Evolutionary conservation across 208 protist genomes (phyloP), one percentile per base, ranked within the genome.

Genomic region (Blastocrithidia nonstop): DNA sequence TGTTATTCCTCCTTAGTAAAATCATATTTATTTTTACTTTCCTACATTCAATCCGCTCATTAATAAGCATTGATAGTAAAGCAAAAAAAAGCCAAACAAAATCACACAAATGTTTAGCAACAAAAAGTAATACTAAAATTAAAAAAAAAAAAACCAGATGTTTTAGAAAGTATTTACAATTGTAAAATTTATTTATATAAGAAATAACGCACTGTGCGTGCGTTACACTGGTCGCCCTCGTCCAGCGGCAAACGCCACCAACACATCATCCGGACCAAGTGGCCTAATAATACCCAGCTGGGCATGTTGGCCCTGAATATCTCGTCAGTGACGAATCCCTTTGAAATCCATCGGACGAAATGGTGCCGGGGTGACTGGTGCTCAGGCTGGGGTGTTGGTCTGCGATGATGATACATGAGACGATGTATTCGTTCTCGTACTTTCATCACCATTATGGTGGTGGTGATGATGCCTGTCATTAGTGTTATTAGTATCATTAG

Each of bases 291-390:
- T 72, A 26, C 69, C 80, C 1, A 79, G 56, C 13, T 55, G 48
- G 4, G 50, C 17, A 24, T 54, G 41, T 19, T 57, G 36, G 16
- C 52, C 70, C 31, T 66, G 67, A 4, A 77, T 64, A 11, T 84
- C 70, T 27, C 66, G 61, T 72, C 75, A 89, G 59, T 83, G 75
- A 21, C 72, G 57, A 27, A 81, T 78, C 21, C 74, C 80, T 19
- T 71, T 71, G 57, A 88, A 84, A 47, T 84, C 74, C 61, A 74
- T 71, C 20, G 71, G 73, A 6, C 57, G 61, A 43, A 81, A 54
- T 16, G 68, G 51, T 5, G 60, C 61, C 0, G 74, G 78, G 4
- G 73, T 88, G 8, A 62, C 46, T 17, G 64, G 66, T 6, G 50
- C 55, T 57, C 63, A 78, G 23, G 52, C 54, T 20, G 60, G 54